Evolutionary conservation across 1,284 basidiomycete species (phyloP), one percentile per base, ranked within the genome.

Genomic region (Phellinidium pouzarii): DNA sequence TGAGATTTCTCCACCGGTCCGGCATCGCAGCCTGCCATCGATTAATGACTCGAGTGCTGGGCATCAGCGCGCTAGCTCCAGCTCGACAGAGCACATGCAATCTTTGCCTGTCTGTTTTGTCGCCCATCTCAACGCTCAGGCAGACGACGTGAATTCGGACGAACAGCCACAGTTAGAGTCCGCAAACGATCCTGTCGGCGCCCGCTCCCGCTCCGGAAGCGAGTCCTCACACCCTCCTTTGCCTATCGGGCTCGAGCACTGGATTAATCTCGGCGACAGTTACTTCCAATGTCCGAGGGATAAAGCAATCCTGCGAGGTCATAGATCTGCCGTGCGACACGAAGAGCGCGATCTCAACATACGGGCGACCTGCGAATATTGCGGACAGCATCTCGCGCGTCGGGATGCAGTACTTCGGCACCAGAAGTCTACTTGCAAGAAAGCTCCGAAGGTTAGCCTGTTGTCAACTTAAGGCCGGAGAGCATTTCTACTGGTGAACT

Each of bases 371-470:
- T 52, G 50, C 26, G 23, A 52, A 40, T 52, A 40, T 29, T 52
- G 50, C 36, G 34, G 27, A 17, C 42, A 27, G 12, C 17, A 40
- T 3, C 37, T 52, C 20, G 44, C 50, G 3, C 31, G 50, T 29
- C 50, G 50, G 4, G 50, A 52, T 31, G 43, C 50, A 7, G 38
- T 52, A 36, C 44, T 52, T 17, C 29, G 50, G n/a, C 50, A 52
- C 41, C 50, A 52, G 25, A 31, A 43, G 17, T 20, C 31, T 25
- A 46, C 26, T 25, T 46, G 44, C 26, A 46, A 46, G 44, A 46
- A 46, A 46, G 44, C 27, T n/a, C 31, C 31, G 9, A 34, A 14
- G 31, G 14, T 14, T 22, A 29, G 31, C 8, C 6, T 9, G 8
- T 40, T 40, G 37, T n/a, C 12, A 17, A 20, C n/a, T 34, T 8